Evolutionary conservation across 2,329 filamentous ascomycete species (phyloP).

Genomic region (Xylaria arbuscula): DNA sequence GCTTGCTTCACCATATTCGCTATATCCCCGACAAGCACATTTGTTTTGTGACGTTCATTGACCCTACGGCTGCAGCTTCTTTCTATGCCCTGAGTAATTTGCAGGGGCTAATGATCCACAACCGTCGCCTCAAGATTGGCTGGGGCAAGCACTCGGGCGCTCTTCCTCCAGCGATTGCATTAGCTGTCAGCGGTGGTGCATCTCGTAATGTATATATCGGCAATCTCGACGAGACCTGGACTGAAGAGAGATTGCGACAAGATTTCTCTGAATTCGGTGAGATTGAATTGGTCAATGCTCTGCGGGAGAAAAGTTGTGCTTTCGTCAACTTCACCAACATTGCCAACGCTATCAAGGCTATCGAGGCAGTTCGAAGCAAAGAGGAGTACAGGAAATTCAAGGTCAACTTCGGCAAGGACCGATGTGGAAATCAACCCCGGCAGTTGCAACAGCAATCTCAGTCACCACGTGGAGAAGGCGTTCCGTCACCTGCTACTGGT

Average conservation of each 20-base stretch:
- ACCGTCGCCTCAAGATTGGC: conserved; percentile 95
- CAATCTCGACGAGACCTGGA: conserved; percentile 97
- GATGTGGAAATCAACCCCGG: conserved; percentile 94
- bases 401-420: conserved; percentile 99
- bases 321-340: conserved; percentile 99
- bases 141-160: conserved; percentile 99
- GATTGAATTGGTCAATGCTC: conserved; percentile 95
- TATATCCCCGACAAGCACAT: conserved; percentile 99
- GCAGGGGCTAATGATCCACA: conserved; percentile 99
- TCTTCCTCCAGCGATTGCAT: conserved; percentile 91
- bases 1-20: conserved; percentile 95
- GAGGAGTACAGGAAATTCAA: conserved; percentile 99
- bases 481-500: conserved; percentile 67
- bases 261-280: conserved; percentile 98
- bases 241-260: conserved; percentile 91
- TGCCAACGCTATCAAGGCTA: conserved; percentile 98
- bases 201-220: conserved; percentile 99
- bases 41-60: conserved; percentile 99
- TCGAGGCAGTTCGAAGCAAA: conserved; percentile 92
- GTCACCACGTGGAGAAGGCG: conserved; percentile 73
- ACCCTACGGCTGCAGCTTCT: conserved; percentile 95
- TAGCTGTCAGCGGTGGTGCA: conserved; percentile 95
- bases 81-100: conserved; percentile 98
- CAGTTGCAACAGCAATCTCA: conserved; percentile 78
- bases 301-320: conserved; percentile 98